Evolutionary conservation across 2,329 filamentous ascomycete genomes (phyloP).

Genomic region (Aspergillus caelatus): DNA sequence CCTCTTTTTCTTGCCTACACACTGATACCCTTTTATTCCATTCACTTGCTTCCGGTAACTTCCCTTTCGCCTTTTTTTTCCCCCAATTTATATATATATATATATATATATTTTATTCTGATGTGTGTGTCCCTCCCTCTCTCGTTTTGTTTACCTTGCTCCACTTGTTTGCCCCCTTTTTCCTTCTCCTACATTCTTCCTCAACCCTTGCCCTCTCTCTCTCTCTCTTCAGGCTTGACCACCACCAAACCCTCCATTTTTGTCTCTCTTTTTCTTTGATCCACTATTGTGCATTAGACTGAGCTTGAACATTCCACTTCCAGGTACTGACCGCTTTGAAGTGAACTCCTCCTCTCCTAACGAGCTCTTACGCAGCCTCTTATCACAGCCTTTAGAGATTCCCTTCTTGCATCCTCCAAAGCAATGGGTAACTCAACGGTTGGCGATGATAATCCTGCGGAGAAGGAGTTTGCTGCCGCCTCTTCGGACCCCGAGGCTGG

Average conservation of each 20-base stretch:
- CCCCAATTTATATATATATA: background rate
- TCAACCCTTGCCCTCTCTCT: background rate
- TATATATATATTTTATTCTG: background rate
- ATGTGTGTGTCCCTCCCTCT: background rate
- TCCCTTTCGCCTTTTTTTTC: background rate
- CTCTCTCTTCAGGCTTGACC: background rate
- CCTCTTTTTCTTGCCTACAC: background rate
- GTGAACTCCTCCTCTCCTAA: background rate
- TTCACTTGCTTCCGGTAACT: slow-evolving; percentile 4
- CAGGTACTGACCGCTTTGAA: background rate
- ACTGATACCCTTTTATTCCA: background rate
- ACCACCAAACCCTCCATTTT: background rate
- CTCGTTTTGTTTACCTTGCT: background rate
- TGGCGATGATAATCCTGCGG: slow-evolving; percentile 13
- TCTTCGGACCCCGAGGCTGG: slow-evolving; percentile 28
- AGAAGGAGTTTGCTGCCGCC: slow-evolving; percentile 20
- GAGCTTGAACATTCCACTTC: background rate
- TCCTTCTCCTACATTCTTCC: slow-evolving; percentile 5
- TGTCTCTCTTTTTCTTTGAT: background rate
- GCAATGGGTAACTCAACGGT: slow-evolving; percentile 16
- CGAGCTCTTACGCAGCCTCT: background rate
- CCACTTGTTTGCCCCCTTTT: background rate
- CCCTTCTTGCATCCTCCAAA: background rate
- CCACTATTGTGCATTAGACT: background rate
- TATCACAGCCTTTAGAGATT: background rate